Evolutionary conservation across 1,139 yeast genomes (phyloP).

Genomic region (Kodamaea sp.): DNA sequence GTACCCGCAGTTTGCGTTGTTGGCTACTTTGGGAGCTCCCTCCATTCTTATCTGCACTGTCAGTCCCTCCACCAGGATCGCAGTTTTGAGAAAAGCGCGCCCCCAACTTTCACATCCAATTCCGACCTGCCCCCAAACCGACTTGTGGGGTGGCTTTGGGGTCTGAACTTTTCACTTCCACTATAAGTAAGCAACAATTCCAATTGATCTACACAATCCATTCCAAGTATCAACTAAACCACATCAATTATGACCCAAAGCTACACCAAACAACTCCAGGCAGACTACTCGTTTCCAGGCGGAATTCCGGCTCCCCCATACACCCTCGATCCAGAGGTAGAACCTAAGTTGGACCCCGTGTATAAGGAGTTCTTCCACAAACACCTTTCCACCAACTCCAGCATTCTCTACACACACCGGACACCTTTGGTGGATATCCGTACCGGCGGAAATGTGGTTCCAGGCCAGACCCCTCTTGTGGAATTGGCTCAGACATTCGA

Average conservation of each 20-base stretch:
- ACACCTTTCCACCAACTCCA: conserved; percentile 29
- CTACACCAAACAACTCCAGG: conserved; percentile 10
- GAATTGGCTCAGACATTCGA: conserved; percentile 32
- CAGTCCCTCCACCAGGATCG: no score
- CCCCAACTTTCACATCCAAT: no score
- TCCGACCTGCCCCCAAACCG: no score
- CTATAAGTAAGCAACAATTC: no score
- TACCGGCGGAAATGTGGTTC: conserved; percentile 48
- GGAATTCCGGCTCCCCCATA: conserved; percentile 26
- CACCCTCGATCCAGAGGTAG: conserved; percentile 24
- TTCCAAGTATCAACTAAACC: not conserved
- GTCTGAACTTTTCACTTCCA: no score
- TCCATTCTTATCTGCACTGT: no score
- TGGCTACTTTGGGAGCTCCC: no score
- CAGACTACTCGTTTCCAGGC: conserved; percentile 28
- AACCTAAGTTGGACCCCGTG: conserved; percentile 29
- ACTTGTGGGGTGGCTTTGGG: no score
- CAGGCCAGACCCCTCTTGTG: conserved; percentile 39
- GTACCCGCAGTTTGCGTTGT: no score
- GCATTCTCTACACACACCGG: conserved; percentile 43
- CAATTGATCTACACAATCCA: no score
- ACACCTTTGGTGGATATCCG: conserved; percentile 37
- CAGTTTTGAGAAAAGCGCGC: no score
- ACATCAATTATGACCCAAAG: not conserved
- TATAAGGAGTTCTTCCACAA: conserved; percentile 37